phyloP scores from a whole-genome alignment of 495 filamentous ascomycete species.

The Aspergillus ostianus region DNA sequence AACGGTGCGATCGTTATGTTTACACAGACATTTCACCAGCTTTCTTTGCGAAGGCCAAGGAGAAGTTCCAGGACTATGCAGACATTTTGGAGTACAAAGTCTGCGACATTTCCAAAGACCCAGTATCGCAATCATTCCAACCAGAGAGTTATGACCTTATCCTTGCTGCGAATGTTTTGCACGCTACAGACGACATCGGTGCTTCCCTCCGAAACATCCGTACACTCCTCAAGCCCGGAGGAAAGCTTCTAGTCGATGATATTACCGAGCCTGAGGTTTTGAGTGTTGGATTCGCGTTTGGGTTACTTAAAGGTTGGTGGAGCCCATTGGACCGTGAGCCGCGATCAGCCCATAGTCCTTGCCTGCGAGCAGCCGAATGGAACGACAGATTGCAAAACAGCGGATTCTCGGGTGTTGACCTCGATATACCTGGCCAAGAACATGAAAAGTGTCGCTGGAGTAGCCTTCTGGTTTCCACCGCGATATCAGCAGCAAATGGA shows the following conservation, averaged over 20 bases:
- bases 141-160: neutral
- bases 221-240: constrained; percentile 1
- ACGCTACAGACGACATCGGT: neutral
- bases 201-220: neutral
- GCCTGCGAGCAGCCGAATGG: neutral
- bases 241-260: neutral
- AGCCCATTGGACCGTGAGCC: neutral
- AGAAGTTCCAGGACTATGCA: too few species aligned
- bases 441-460: neutral
- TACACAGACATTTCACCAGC: too few species aligned
- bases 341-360: neutral
- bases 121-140: too few species aligned
- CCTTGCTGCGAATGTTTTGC: neutral
- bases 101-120: too few species aligned
- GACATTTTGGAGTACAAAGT: too few species aligned
- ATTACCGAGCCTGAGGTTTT: constrained; percentile 1
- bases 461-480: constrained; percentile 1
- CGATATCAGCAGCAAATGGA: neutral
- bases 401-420: constrained; percentile 1
- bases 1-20: too few species aligned
- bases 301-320: constrained; percentile 1
- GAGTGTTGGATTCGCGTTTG: constrained; percentile 1
- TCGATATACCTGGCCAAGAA: constrained; percentile 1
- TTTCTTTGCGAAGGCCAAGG: too few species aligned
- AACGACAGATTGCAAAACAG: neutral